phyloP scores from a whole-genome alignment of 495 filamentous ascomycete species.

The Glarea lozoyensis region DNA sequence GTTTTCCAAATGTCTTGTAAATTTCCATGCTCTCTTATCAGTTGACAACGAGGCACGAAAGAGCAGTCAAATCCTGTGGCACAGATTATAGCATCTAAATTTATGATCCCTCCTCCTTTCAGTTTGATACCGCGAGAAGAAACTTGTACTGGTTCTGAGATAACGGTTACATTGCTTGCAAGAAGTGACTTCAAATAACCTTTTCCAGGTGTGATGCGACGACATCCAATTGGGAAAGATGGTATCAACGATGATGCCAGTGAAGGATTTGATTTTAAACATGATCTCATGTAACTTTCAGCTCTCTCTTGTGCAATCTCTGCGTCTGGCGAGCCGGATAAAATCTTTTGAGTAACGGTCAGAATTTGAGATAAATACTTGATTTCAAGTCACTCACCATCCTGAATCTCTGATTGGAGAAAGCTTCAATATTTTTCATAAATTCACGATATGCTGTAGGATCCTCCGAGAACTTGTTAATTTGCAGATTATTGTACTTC shows the following conservation, averaged over 20 bases:
- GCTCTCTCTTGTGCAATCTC: too few relatives aligned
- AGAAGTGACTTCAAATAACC: constrained; percentile 22
- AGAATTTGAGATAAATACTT: too few relatives aligned
- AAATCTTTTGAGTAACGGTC: constrained; percentile 7
- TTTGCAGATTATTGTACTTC: too few relatives aligned
- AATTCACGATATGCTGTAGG: neutral
- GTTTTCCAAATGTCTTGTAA: constrained; percentile 39
- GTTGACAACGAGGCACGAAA: constrained; percentile 47
- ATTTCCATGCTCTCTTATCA: constrained; percentile 37
- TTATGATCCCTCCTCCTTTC: constrained; percentile 49
- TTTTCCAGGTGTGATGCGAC: constrained; percentile 58
- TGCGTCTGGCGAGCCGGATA: too few relatives aligned
- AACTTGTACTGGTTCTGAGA: neutral
- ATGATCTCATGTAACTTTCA: neutral
- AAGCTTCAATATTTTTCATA: neutral
- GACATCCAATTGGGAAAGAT: constrained; percentile 56
- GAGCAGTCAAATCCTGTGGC: constrained; percentile 55
- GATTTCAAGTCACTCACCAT: too few relatives aligned
- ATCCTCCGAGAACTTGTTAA: neutral
- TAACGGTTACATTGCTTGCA: neutral
- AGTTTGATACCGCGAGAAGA: constrained; percentile 56
- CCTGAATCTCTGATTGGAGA: neutral
- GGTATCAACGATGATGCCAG: neutral
- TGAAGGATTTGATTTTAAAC: neutral
- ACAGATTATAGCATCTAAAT: constrained; percentile 52